A percentile compares a stretch with the other conserved stretches of the same genome.
These are phyloP conservation scores for Adansonia rubrostipa DNA, from an alignment of 441 rosid genomes.

Conservation along the genomic window DNA sequence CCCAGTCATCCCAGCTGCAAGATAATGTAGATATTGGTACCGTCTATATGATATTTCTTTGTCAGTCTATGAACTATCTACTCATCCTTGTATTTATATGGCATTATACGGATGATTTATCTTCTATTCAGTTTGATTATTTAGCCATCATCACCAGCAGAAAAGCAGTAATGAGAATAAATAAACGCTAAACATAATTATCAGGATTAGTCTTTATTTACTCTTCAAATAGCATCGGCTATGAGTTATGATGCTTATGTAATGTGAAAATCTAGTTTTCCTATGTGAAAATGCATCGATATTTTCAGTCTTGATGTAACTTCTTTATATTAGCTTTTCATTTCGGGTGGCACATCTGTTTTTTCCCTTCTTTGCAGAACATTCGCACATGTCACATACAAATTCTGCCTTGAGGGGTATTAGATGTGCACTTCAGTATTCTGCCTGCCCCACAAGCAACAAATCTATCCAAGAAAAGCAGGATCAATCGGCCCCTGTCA, in stretches of 20 bases:
- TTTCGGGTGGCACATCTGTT: background rate
- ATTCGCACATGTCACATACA: slow-evolving; percentile 22
- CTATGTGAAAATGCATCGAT: slow-evolving; percentile 4
- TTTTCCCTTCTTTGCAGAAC: slow-evolving; percentile 21
- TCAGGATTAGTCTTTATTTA: background rate
- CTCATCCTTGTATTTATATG: slow-evolving; percentile 5
- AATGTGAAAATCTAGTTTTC: slow-evolving; percentile 11
- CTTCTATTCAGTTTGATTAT: slow-evolving; percentile 6
- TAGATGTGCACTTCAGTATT: slow-evolving; percentile 25
- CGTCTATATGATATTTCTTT: slow-evolving; percentile 23
- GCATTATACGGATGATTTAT: background rate
- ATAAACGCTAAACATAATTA: background rate
- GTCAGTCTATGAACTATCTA: slow-evolving; percentile 11
- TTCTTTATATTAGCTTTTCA: background rate
- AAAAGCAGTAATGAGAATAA: slow-evolving; percentile 15
- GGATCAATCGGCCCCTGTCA: background rate
- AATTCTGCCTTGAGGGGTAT: slow-evolving; percentile 26
- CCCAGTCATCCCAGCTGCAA: slow-evolving; percentile 30
- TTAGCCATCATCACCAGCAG: background rate
- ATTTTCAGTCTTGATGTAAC: background rate
- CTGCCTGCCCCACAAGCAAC: slow-evolving; percentile 20
- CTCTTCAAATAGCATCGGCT: slow-evolving; percentile 1
- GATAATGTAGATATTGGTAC: slow-evolving; percentile 31
- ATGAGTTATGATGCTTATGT: background rate
- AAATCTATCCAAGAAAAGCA: slow-evolving; percentile 18